Evolutionary conservation across 2,329 filamentous ascomycete genomes (phyloP), one percentile per base, ranked within the genome.

Genomic region (Colletotrichum kahawae): DNA sequence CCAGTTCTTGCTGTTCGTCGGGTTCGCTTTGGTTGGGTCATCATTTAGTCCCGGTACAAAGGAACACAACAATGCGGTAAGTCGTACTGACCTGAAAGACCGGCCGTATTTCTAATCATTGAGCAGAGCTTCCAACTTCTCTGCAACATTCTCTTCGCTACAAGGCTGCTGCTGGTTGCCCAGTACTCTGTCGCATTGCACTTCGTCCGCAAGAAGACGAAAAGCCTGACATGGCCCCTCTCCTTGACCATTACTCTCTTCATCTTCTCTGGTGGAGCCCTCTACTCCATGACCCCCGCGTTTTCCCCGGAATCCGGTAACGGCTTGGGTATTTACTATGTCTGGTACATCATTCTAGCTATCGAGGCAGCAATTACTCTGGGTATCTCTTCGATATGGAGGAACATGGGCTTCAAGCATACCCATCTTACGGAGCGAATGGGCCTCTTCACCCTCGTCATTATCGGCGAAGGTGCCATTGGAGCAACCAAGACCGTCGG

Each of bases 371-470:
- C 86, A 34, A 81, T 83, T 10, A 83, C 88, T 3, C 85, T 91
- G 69, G 81, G 81, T 6, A 83, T 90, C 7, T 90, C 89, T 4
- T 87, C 83, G 63, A 80, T 83, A 48, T 90, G 86, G 82, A 84
- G 86, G 21, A 86, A 86, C 70, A 83, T 91, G 13, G 88, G 87
- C 62, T 90, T 92, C 79, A 88, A 90, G 79, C 85, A 89, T 65
- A 91, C 89, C 2, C 89, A 91, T 81, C 82, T 92, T 36, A 89
- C 90, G 76, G 88, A 91, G 78, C 85, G 90, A 29, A 90, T 92
- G 88, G 88, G 88, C 18, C 82, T 92, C 6, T 83, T 92, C 21
- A 92, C 90, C 0, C 83, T 92, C 43, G 91, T 92, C 67, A 90
- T 92, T 65, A 89, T 91, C 77, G 90, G 90, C 3, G 90, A 91